These are phyloP conservation scores for Plectosphaerella cucumerina DNA, from an alignment of 2,329 filamentous ascomycete genomes.

Conservation along the genomic window DNA sequence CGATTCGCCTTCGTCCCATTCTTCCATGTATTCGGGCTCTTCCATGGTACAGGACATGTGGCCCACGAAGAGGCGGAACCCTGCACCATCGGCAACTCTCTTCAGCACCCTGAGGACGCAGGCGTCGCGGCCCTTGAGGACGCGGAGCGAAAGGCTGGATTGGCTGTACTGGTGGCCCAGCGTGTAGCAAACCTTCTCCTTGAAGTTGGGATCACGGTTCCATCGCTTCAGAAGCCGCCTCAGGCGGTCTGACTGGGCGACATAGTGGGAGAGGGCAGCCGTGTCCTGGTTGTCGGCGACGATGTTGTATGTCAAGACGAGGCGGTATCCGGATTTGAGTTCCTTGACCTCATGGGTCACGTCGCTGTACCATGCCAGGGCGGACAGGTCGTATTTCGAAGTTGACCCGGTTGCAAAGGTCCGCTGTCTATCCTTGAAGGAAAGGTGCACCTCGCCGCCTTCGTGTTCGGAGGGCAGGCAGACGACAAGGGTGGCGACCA, in stretches of 20 bases:
- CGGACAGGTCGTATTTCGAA: background rate
- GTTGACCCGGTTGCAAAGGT: conserved; percentile 13
- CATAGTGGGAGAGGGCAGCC: background rate
- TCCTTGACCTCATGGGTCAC: conserved; percentile 46
- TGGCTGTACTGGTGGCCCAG: conserved; percentile 29
- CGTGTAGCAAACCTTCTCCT: conserved; percentile 18
- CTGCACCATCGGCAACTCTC: conserved; percentile 16
- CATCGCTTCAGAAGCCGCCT: no score
- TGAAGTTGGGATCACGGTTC: background rate
- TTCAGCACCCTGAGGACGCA: conserved; percentile 18
- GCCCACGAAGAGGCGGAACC: conserved; percentile 26
- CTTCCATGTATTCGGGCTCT: conserved; percentile 4
- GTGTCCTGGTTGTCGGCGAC: background rate
- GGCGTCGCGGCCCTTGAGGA: conserved; percentile 22
- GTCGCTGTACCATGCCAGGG: conserved; percentile 42
- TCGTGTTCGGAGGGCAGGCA: conserved; percentile 41
- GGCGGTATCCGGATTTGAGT: conserved; percentile 41
- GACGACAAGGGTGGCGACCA: conserved; percentile 47
- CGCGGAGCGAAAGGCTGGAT: conserved; percentile 20
- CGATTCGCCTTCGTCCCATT: conserved; percentile 7
- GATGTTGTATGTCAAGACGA: conserved; percentile 51
- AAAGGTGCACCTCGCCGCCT: conserved; percentile 40
- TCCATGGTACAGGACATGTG: conserved; percentile 1
- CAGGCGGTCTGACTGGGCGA: no score
- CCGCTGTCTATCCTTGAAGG: conserved; percentile 1